Evolutionary conservation across 2,329 filamentous ascomycete genomes (phyloP), one percentile per base, ranked within the genome.

Genomic region (Penicillium griseofulvum): DNA sequence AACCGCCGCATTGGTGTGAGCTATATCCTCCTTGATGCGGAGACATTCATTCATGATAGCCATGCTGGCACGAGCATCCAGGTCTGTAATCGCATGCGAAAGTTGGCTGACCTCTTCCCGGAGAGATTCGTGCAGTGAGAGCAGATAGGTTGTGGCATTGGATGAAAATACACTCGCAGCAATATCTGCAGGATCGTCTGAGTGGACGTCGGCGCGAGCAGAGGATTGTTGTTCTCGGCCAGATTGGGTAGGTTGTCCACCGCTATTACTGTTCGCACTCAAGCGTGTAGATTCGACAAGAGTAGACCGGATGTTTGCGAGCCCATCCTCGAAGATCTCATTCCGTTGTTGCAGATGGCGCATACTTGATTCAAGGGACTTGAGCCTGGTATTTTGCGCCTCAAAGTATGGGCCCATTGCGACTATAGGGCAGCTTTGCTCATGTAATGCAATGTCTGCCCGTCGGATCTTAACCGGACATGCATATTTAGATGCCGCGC

Each of bases 31-130:
- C 56, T 84, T 83, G 47, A 81, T 77, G 4, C 83, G 81, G 31
- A 86, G 75, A 44, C 79, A 83, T 66, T 87, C 84, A 62, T 85
- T 87, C 72, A 86, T 79, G 38, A 84, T 80, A 55, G 83, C 80
- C 82, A 87, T 84, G 68, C 77, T 84, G 36, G 82, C 80, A 34
- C 83, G 80, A 44, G 81, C 83, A 58, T 87, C 84, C 39, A 86
- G 75, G 53, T 86, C 83, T 4, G 79, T 78, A 10, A 87, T 74
- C 3, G 81, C 80, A 49, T 78, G 76, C 14, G 79, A 78, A 28
- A 85, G 74, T 46, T 82, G 81, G 17, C 73, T 73, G 46, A 86
- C 79, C 65, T 86, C 83, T 42, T 84, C 81, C 12, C 84, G 81
- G 17, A 87, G 75, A 22, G 79, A 80, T 63, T 86, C 83, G 65